Conservation (phyloP, 768 basidiomycete genomes). For the Tulasnella sp. region DNA sequence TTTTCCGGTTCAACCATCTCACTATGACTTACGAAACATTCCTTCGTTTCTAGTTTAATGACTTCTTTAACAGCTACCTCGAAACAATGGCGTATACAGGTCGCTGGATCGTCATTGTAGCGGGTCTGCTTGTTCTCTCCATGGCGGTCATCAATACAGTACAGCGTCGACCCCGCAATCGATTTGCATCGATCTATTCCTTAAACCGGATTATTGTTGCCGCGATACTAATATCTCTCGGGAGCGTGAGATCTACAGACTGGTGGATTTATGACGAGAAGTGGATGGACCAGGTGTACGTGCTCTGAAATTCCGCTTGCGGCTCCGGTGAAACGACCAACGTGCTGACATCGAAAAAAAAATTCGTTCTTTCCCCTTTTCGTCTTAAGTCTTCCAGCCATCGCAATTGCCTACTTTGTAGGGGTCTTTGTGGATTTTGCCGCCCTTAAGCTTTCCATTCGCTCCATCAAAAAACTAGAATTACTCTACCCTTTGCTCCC, state of each 20-base stretch:
- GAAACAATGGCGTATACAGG: not conserved
- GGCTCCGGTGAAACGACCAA: not conserved
- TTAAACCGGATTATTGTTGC: not conserved
- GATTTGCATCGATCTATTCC: not conserved
- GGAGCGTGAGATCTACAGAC: not conserved
- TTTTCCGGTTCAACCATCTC: not conserved
- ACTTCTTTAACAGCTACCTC: not conserved
- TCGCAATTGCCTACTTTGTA: not conserved
- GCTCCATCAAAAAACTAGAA: not conserved
- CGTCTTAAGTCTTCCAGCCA: not conserved
- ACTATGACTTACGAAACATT: not conserved
- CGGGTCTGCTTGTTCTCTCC: not conserved
- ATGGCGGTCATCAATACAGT: not conserved
- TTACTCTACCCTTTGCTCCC: not conserved
- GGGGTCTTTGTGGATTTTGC: not conserved
- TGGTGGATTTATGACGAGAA: not conserved
- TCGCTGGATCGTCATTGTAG: not conserved
- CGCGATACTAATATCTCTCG: not conserved
- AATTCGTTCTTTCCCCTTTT: not conserved
- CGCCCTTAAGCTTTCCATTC: not conserved
- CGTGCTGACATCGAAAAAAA: not conserved
- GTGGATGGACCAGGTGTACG: not conserved
- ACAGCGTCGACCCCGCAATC: not conserved
- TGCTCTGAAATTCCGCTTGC: not conserved
- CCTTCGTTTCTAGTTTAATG: not conserved